phyloP scores from a whole-genome alignment of 116 monocot species.

The Zostera marina region DNA sequence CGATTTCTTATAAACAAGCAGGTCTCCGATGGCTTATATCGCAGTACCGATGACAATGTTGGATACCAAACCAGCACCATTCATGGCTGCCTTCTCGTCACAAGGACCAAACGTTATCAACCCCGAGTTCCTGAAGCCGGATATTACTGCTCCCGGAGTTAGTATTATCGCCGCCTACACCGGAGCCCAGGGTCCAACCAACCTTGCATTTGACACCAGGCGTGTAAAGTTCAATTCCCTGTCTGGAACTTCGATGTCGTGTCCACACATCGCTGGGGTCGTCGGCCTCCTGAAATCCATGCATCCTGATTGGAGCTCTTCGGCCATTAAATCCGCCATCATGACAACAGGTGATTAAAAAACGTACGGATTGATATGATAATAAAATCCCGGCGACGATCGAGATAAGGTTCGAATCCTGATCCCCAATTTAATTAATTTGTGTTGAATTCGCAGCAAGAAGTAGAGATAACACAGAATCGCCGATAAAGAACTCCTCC shows the following conservation, averaged over 20 bases:
- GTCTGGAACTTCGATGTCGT: conserved; percentile 83
- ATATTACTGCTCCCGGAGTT: conserved; percentile 75
- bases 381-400: no score
- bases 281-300: conserved; percentile 53
- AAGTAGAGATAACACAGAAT: conserved; percentile 23
- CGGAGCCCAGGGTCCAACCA: conserved; percentile 13
- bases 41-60: conserved; percentile 17
- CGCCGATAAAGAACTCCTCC: conserved; percentile 22
- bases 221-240: conserved; percentile 35
- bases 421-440: no score
- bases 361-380: no score
- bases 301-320: conserved; percentile 53
- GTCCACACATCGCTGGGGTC: conserved; percentile 67
- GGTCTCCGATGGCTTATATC: conserved; percentile 33
- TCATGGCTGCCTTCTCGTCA: conserved; percentile 76
- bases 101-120: conserved; percentile 47
- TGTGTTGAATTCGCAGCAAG: conserved; percentile 30
- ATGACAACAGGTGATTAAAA: conserved; percentile 62
- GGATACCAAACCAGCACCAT: conserved; percentile 40
- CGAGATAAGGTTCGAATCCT: no score
- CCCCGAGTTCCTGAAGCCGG: conserved; percentile 72
- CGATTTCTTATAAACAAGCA: conserved; percentile 1
- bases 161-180: conserved; percentile 52
- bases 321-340: conserved; percentile 54
- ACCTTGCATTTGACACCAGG: conserved; percentile 16